phyloP scores from a whole-genome alignment of 139 green algal genomes.

The Protoeuglena noctilucae region DNA sequence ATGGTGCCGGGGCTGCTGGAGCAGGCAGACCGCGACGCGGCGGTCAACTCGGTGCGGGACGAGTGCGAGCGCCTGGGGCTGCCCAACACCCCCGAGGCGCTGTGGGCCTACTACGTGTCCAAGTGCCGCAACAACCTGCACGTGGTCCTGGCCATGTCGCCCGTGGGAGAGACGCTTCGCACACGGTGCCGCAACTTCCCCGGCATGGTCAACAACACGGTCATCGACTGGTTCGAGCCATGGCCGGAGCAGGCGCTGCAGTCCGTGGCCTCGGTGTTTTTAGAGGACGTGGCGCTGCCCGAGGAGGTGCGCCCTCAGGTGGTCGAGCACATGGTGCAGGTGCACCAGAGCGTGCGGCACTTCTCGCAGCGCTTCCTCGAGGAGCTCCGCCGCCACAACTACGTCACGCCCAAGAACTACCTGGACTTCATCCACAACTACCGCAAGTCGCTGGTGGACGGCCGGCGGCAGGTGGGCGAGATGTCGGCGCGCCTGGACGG shows the following conservation, averaged over 20 bases:
- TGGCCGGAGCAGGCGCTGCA: constrained; percentile 68
- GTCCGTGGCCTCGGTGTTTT: constrained; percentile 56
- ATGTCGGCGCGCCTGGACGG: constrained; percentile 41
- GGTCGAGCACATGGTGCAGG: constrained; percentile 68
- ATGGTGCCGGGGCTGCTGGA: constrained; percentile 75
- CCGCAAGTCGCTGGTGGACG: constrained; percentile 31
- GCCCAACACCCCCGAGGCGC: constrained; percentile 43
- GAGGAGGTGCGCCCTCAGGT: constrained; percentile 28
- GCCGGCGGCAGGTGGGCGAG: constrained; percentile 33
- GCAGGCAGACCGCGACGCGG: constrained; percentile 55
- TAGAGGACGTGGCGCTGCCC: constrained; percentile 40
- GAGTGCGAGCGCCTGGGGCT: constrained; percentile 27
- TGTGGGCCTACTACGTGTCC: constrained; percentile 51
- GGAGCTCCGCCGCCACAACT: constrained; percentile 63
- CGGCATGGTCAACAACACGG: constrained; percentile 71
- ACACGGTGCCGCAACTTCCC: constrained; percentile 71
- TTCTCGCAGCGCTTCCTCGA: constrained; percentile 42
- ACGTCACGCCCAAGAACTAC: constrained; percentile 91
- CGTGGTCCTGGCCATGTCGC: constrained; percentile 64
- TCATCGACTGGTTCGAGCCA: constrained; percentile 81
- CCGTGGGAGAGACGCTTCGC: constrained; percentile 52
- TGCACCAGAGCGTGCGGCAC: constrained; percentile 57
- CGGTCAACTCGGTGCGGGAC: constrained; percentile 26
- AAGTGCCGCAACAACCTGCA: constrained; percentile 68
- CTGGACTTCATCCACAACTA: constrained; percentile 81